These are phyloP conservation scores for Marchantia paleacea DNA, from an alignment of 225 moss, liverwort and hornwort genomes.

Conservation along the genomic window DNA sequence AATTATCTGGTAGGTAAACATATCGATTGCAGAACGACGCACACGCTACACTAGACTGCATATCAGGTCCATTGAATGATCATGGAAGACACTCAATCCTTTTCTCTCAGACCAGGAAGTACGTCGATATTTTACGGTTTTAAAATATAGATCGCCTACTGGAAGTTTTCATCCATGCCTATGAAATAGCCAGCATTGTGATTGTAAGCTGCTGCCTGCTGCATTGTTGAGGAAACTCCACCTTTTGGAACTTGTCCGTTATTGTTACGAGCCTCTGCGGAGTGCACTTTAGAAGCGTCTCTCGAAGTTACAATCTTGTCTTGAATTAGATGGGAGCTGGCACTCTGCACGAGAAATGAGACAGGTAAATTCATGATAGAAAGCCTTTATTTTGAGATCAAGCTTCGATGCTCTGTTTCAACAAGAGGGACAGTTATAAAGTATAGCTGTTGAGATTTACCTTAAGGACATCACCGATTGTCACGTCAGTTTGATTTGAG, in stretches of 20 bases:
- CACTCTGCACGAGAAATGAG: background rate
- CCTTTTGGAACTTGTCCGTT: slow-evolving; percentile 8
- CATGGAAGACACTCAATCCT: too few relatives aligned
- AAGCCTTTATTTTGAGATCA: background rate
- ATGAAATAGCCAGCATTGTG: background rate
- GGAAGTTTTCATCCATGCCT: too few relatives aligned
- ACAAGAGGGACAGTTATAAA: background rate
- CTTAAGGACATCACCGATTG: background rate
- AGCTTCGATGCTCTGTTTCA: background rate
- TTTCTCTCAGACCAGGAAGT: too few relatives aligned
- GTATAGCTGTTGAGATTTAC: background rate
- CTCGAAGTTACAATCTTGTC: slow-evolving; percentile 6
- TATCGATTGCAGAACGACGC: too few relatives aligned
- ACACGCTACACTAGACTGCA: too few relatives aligned
- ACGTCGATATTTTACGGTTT: too few relatives aligned
- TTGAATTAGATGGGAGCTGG: background rate
- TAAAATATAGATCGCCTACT: too few relatives aligned
- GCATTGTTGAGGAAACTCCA: slow-evolving; percentile 11
- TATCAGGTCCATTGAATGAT: too few relatives aligned
- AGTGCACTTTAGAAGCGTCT: slow-evolving; percentile 10
- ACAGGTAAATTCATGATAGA: too few relatives aligned
- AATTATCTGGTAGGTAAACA: too few relatives aligned
- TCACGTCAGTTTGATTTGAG: background rate
- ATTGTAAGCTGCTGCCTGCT: slow-evolving; percentile 10
- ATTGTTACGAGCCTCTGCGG: slow-evolving; percentile 13